These are phyloP conservation scores for Pulicaria dysenterica DNA, from an alignment of 129 eudicot species.

Conservation along the genomic window DNA sequence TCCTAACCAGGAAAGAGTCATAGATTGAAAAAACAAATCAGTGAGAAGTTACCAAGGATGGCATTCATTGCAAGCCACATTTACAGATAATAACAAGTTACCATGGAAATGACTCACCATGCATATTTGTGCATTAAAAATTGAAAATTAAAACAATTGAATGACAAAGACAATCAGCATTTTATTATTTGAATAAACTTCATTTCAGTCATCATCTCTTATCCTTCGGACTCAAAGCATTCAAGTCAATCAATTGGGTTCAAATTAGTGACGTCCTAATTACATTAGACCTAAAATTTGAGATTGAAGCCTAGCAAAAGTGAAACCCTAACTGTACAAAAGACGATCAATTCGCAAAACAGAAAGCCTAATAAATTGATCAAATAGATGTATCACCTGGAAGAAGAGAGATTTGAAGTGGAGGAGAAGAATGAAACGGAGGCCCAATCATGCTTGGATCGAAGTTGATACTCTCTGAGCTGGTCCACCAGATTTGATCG, in stretches of 20 bases:
- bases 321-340: slow-evolving; percentile 24
- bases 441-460: slow-evolving; percentile 96
- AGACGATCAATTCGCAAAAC: background rate
- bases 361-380: background rate
- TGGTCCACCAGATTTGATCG: slow-evolving; percentile 92
- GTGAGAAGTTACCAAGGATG: slow-evolving; percentile 12
- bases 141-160: background rate
- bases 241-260: background rate
- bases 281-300: background rate
- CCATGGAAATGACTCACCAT: slow-evolving; percentile 7
- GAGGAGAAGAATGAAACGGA: slow-evolving; percentile 92
- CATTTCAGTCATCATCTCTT: slow-evolving; percentile 5
- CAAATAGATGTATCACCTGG: slow-evolving; percentile 51
- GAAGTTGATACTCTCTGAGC: slow-evolving; percentile 90
- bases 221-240: background rate
- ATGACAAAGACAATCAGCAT: background rate
- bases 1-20: background rate
- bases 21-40: background rate
- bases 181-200: background rate
- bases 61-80: background rate
- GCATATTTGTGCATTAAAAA: background rate
- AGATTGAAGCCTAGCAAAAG: background rate
- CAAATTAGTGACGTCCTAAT: slow-evolving; percentile 8
- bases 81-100: background rate
- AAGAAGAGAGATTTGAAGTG: slow-evolving; percentile 69